A percentile compares a stretch with the other conserved stretches of the same genome.
These are phyloP conservation scores for Linnemannia zychae DNA, from an alignment of 192 early-diverging fungal genomes.

Conservation along the genomic window DNA sequence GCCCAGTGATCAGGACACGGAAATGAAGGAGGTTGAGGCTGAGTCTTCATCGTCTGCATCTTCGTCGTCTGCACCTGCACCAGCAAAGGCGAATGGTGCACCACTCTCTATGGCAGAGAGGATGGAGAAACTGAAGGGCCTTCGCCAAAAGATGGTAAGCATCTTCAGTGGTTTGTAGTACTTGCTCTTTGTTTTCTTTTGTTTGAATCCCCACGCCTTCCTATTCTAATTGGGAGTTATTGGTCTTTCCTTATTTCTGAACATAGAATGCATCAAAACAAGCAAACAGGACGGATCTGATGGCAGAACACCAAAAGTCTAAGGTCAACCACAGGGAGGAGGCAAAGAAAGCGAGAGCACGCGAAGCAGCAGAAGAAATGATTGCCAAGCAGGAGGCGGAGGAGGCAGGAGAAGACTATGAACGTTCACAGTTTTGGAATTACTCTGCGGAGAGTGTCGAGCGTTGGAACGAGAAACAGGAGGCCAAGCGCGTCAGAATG, in stretches of 20 bases:
- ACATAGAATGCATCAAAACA: slow-evolving; percentile 58
- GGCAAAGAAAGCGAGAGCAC: slow-evolving; percentile 74
- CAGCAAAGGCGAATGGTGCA: neutral
- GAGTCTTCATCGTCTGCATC: neutral
- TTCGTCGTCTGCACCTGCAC: neutral
- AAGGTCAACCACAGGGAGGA: slow-evolving; percentile 77
- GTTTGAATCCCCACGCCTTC: neutral
- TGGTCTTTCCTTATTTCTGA: neutral
- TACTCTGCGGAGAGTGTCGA: slow-evolving; percentile 92
- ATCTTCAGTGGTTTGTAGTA: too few species aligned
- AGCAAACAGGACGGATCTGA: slow-evolving; percentile 82
- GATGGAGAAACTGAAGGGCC: slow-evolving; percentile 47
- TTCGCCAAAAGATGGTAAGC: slow-evolving; percentile 47
- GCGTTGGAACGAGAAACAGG: slow-evolving; percentile 86
- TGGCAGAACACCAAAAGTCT: slow-evolving; percentile 79
- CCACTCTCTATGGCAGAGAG: slow-evolving; percentile 42
- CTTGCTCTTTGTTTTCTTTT: neutral
- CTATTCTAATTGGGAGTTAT: too few species aligned
- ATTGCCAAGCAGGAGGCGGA: slow-evolving; percentile 69
- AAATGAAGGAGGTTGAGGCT: slow-evolving; percentile 11
- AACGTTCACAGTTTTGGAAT: slow-evolving; percentile 83
- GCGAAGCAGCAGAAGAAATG: slow-evolving; percentile 81
- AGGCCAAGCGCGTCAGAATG: slow-evolving; percentile 70
- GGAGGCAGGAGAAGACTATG: slow-evolving; percentile 85
- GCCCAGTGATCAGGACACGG: slow-evolving; percentile 18